Base-by-base conservation (phyloP, 164 flowering plant genomes). In the Aristolochia contorta region DNA sequence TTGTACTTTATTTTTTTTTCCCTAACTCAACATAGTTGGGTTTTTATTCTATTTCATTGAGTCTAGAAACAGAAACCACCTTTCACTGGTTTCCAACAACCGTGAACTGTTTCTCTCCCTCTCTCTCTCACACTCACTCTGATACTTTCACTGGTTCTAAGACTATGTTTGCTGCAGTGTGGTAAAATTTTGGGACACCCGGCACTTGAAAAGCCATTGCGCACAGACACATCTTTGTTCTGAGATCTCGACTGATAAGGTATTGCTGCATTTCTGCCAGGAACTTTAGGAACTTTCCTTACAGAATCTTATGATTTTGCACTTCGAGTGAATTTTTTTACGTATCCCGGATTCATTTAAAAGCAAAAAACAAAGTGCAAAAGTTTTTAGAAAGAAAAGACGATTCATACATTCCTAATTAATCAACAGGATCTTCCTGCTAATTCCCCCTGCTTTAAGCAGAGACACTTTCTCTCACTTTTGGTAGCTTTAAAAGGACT, bases 181-280 rank as follows among this genome's bases (percentile, higher is more conserved):
- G 21, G 69, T 93, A 19, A 93, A 93, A 66, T 88, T 93, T 68
- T 93, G 99, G 99, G 99, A 93, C 67, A 71, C 80, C 0, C 79
- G 99, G 64, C 78, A 81, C 62, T 72, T 85, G 49, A 86, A 84
- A 72, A 58, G 67, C 50, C 74, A 71, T 47, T 59, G 78, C 20
- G 69, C 79, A 33, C 86, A 85, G 68, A 71, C 89, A 24, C 70
- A 70, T 50, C 87, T 90, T 20, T 61, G 69, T 64, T 47, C 73
- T 1, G 67, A 74, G 47, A 59, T 67, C 54, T 56, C 80, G 27
- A 59, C 57, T 60, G 69, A 60, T 50, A 74, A 81, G 89, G 97
- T 87, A 37, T 10, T 18, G 41, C 72, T 68, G 47, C 27, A 16
- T 52, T 20, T 20, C 15, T 20, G 6, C 43, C 43, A 37, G 43